phyloP scores from a whole-genome alignment of 257 asterid species.

The Knoxia roxburghii region DNA sequence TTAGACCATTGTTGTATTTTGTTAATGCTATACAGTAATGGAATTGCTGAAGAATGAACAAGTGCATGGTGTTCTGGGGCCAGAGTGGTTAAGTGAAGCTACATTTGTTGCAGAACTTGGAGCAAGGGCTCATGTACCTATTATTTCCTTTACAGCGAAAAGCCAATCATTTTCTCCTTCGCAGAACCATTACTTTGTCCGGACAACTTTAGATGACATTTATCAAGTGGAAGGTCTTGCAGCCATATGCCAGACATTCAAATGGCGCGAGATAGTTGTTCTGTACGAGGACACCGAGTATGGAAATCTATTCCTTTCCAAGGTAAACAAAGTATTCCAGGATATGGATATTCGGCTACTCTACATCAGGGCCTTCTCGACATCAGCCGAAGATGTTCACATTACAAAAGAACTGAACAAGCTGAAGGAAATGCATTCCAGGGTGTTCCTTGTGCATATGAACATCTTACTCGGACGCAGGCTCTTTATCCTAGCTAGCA shows the following conservation, averaged over 20 bases:
- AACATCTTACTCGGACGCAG: slow-evolving; percentile 23
- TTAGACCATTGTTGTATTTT: neutral
- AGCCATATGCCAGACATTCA: slow-evolving; percentile 20
- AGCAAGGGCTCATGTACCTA: slow-evolving; percentile 34
- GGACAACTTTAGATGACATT: slow-evolving; percentile 21
- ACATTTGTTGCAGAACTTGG: slow-evolving; percentile 41
- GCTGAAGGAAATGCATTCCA: slow-evolving; percentile 32
- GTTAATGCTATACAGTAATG: slow-evolving; percentile 24
- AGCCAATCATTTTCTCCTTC: slow-evolving; percentile 21
- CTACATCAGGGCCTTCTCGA: slow-evolving; percentile 18
- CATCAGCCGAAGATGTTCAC: slow-evolving; percentile 21
- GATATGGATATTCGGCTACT: slow-evolving; percentile 14
- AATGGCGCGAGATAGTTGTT: slow-evolving; percentile 31
- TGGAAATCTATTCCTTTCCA: slow-evolving; percentile 28
- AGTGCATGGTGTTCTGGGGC: slow-evolving; percentile 49
- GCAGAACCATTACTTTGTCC: slow-evolving; percentile 30
- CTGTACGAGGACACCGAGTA: slow-evolving; percentile 26
- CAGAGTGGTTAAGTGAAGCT: slow-evolving; percentile 28
- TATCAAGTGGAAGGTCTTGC: slow-evolving; percentile 25
- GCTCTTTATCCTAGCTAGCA: slow-evolving; percentile 32
- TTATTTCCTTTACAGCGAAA: slow-evolving; percentile 33
- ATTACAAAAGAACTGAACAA: slow-evolving; percentile 19
- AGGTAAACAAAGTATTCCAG: slow-evolving; percentile 26
- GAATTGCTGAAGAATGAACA: slow-evolving; percentile 39
- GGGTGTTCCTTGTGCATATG: slow-evolving; percentile 46